Evolutionary conservation across 352 stramenopile species (phyloP), one percentile per base, ranked within the genome.

Genomic region (Saprolegnia parasitica): DNA sequence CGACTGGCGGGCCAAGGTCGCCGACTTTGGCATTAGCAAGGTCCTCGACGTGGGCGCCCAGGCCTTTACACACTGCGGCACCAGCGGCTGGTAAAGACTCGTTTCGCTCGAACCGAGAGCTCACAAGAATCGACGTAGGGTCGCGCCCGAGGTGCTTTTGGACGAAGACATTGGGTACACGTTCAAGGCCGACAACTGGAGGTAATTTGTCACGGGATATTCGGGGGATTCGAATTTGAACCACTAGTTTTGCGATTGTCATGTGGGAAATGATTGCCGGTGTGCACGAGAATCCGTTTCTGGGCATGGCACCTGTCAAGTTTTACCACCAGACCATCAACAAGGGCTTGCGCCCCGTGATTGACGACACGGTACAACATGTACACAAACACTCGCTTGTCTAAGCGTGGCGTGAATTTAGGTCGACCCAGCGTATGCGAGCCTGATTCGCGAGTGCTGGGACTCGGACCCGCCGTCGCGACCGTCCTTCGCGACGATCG

Each of bases 211-310:
- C 26, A 18, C 47, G 47, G 13, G 16, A 18, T 24, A 45, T 8
- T 18, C 32, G 0, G 20, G 20, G 6, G n/a, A 52, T n/a, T 40
- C 32, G 56, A 9, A 32, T 4, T 61, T 39, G 10, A 65, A 45
- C 46, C 39, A 13, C 45, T 45, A 95, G 87, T 71, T 94, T 95
- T 76, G 87, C 86, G 23, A 88, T 95, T 64, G 87, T 95, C 21
- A 95, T 95, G 87, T 95, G 87, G 87, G 87, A 95, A 75, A 94
- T 95, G 81, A 86, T 95, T 47, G 87, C 87, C n/a, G 84, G 83
- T 24, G 77, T 73, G 6, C 64, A 87, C 50, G 81, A 90, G 56
- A 95, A 95, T 63, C 86, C 81, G 60, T 95, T 95, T 73, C 90
- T 95, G 55, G 87, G 87, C 45, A 95, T 95, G 87, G 87, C 87